Conservation (phyloP, 768 basidiomycete species). For the Lactarius indigo region DNA sequence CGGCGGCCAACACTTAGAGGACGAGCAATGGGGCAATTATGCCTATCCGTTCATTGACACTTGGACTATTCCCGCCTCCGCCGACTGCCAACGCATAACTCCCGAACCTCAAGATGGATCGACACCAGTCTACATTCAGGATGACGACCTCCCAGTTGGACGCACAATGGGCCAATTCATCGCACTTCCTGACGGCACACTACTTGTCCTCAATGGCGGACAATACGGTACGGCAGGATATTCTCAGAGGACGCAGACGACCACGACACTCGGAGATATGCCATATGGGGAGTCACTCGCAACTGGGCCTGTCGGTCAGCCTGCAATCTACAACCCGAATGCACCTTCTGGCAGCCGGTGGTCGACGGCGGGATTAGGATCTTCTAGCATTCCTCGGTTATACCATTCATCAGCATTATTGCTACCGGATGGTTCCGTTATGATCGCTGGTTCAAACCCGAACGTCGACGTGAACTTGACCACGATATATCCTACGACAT, state of each 20-base stretch:
- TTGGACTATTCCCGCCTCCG: constrained; percentile 63
- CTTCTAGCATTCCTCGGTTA: constrained; percentile 67
- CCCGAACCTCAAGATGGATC: constrained; percentile 77
- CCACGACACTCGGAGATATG: constrained; percentile 45
- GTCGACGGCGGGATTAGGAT: constrained; percentile 63
- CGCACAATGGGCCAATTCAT: constrained; percentile 93
- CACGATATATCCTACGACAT: constrained; percentile 67
- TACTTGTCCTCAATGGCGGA: constrained; percentile 80
- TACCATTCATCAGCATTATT: constrained; percentile 91
- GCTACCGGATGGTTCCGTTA: constrained; percentile 78
- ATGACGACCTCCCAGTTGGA: constrained; percentile 69
- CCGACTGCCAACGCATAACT: constrained; percentile 76
- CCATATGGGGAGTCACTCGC: constrained; percentile 71
- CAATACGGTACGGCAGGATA: constrained; percentile 87
- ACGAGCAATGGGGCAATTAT: constrained; percentile 72
- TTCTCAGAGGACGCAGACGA: constrained; percentile 43
- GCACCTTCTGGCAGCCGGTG: constrained; percentile 66
- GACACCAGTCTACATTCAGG: constrained; percentile 54
- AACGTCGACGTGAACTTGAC: constrained; percentile 73
- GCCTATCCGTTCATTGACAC: constrained; percentile 68
- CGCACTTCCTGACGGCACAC: constrained; percentile 67
- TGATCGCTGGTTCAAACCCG: constrained; percentile 90
- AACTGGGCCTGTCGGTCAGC: constrained; percentile 69
- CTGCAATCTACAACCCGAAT: constrained; percentile 78
- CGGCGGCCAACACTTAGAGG: constrained; percentile 79